A percentile compares a stretch with the other conserved stretches of the same genome.
Conservation (phyloP, 2,329 filamentous ascomycete species). For the Ophiobolus disseminans region DNA sequence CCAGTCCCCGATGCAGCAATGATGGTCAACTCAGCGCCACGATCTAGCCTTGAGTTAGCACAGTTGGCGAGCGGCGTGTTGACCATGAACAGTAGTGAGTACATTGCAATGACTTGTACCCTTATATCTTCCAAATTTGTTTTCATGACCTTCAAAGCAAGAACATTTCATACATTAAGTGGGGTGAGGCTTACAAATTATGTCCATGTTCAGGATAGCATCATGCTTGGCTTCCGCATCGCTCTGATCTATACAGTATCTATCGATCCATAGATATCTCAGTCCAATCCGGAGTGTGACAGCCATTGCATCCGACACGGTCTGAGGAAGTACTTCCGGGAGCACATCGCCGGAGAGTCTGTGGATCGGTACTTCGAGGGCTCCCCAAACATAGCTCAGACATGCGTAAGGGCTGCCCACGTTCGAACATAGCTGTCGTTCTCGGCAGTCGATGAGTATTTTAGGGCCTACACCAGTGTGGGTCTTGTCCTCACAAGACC, state of each 20-base stretch:
- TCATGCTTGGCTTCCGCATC: neutral
- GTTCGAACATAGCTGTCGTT: neutral
- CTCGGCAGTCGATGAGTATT: slow-evolving; percentile 2
- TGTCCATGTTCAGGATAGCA: slow-evolving; percentile 10
- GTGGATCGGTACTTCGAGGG: neutral
- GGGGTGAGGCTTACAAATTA: slow-evolving; percentile 7
- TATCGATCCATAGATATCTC: slow-evolving; percentile 2
- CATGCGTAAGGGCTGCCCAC: neutral
- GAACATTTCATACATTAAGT: no score
- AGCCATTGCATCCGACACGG: neutral
- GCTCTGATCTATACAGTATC: slow-evolving; percentile 7
- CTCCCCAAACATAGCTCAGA: slow-evolving; percentile 7
- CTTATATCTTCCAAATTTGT: no score
- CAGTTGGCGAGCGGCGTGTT: no score
- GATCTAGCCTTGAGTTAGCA: no score
- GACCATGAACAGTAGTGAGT: neutral
- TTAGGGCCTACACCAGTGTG: neutral
- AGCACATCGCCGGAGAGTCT: neutral
- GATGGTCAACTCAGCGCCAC: slow-evolving; percentile 11
- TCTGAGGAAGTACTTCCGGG: neutral
- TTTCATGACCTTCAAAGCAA: no score
- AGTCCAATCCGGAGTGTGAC: neutral
- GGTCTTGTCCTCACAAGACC: neutral
- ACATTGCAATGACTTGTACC: no score
- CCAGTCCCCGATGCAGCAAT: slow-evolving; percentile 9